Percentiles rank a stretch among this genome's conserved stretches.
phyloP scores from a whole-genome alignment of 495 filamentous ascomycete species.

The Lichenothelia convexa region DNA sequence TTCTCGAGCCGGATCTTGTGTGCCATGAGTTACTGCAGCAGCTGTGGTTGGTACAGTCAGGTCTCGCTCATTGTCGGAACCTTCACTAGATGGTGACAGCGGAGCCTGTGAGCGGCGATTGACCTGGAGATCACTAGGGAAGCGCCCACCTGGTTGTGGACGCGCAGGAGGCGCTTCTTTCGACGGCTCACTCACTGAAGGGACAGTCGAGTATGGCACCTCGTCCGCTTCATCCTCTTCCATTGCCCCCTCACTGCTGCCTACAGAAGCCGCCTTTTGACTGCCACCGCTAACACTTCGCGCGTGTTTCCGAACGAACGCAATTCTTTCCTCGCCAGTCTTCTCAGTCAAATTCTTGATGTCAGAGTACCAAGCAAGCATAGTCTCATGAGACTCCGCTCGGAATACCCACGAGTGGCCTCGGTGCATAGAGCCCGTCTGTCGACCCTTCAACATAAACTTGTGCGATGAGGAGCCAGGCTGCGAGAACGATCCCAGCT shows the following conservation, averaged over 20 bases:
- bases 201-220: constrained; percentile 25
- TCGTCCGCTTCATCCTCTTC: constrained; percentile 75
- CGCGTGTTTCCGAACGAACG: constrained; percentile 56
- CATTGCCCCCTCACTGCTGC: constrained; percentile 55
- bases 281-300: constrained; percentile 56
- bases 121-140: constrained; percentile 72
- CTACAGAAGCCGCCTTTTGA: constrained; percentile 38
- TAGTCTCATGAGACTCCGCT: constrained; percentile 83
- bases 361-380: constrained; percentile 93
- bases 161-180: constrained; percentile 29
- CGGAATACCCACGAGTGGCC: constrained; percentile 97
- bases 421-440: constrained; percentile 82
- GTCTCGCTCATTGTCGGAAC: constrained; percentile 43
- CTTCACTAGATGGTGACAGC: constrained; percentile 55
- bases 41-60: constrained; percentile 28
- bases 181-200: constrained; percentile 14
- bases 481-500: constrained; percentile 78
- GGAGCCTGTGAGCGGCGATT: constrained; percentile 62
- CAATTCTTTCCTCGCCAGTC: constrained; percentile 74
- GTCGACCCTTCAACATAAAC: constrained; percentile 89
- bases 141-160: constrained; percentile 70
- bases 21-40: too few species aligned
- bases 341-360: constrained; percentile 74
- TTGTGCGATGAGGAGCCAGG: constrained; percentile 84
- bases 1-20: too few species aligned